These are phyloP conservation scores for Handroanthus guayacan DNA, from an alignment of 257 asterid genomes.

Conservation along the genomic window DNA sequence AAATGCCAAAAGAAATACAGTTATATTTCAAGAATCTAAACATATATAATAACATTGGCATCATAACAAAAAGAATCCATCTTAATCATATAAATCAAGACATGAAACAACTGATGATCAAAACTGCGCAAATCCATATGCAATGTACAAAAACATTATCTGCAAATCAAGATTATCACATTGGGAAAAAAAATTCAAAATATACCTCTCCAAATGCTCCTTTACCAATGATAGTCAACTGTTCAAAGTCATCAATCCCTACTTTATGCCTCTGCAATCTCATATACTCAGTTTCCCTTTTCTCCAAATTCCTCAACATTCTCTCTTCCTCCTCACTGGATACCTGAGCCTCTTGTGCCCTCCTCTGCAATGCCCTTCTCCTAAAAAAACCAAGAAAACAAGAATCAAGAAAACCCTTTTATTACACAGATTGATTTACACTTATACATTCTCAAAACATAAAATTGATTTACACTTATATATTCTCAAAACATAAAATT, in stretches of 20 bases:
- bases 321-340: conserved; percentile 89
- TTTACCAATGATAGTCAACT: conserved; percentile 84
- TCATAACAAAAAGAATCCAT: not conserved
- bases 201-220: conserved; percentile 95
- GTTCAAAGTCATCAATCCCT: conserved; percentile 97
- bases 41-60: not conserved
- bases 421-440: conserved; percentile 22
- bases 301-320: conserved; percentile 90
- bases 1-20: not conserved
- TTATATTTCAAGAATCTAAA: not conserved
- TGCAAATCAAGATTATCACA: not conserved
- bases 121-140: not conserved
- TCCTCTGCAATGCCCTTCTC: conserved; percentile 90
- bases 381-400: conserved; percentile 41
- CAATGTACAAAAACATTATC: not conserved
- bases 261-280: conserved; percentile 98
- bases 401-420: conserved; percentile 12
- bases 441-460: not conserved
- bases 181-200: not conserved
- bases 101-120: not conserved
- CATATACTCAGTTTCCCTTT: conserved; percentile 93
- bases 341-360: conserved; percentile 83
- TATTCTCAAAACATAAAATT: not conserved
- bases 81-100: conserved; percentile 25
- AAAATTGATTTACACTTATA: conserved; percentile 13